Conservation (phyloP, 352 stramenopile genomes). For the Pythium utonaiense region DNA sequence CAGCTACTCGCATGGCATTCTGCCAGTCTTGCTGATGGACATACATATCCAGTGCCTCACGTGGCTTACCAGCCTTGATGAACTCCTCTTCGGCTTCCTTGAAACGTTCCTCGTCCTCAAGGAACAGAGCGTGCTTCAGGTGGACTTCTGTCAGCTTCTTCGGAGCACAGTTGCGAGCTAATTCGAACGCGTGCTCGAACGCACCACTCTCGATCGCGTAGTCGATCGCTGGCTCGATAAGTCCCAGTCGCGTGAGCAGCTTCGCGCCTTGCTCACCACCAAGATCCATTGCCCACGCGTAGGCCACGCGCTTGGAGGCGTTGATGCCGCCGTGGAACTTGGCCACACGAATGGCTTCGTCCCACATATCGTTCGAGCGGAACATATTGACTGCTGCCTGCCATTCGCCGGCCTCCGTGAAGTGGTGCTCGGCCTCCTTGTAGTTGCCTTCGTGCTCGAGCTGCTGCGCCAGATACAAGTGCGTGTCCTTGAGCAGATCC, state of each 20-base stretch:
- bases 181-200: constrained; percentile 92
- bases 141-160: constrained; percentile 92
- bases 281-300: constrained; percentile 90
- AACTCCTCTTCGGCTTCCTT: constrained; percentile 92
- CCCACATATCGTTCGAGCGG: constrained; percentile 92
- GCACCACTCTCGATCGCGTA: constrained; percentile 90
- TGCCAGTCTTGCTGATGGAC: constrained; percentile 93
- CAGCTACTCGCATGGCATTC: constrained; percentile 90
- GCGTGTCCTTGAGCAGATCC: constrained; percentile 92
- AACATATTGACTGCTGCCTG: constrained; percentile 94
- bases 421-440: constrained; percentile 93
- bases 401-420: constrained; percentile 89
- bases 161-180: constrained; percentile 77
- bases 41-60: constrained; percentile 96
- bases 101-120: constrained; percentile 93
- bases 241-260: constrained; percentile 86
- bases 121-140: constrained; percentile 90
- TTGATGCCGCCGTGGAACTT: constrained; percentile 92
- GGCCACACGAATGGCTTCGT: constrained; percentile 93
- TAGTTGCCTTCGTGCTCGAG: constrained; percentile 92
- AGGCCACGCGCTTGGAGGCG: constrained; percentile 91
- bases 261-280: constrained; percentile 89
- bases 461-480: constrained; percentile 91
- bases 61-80: constrained; percentile 89
- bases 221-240: constrained; percentile 93